phyloP scores from a whole-genome alignment of 306 rosid genomes.

The Ormosia semicastrata region DNA sequence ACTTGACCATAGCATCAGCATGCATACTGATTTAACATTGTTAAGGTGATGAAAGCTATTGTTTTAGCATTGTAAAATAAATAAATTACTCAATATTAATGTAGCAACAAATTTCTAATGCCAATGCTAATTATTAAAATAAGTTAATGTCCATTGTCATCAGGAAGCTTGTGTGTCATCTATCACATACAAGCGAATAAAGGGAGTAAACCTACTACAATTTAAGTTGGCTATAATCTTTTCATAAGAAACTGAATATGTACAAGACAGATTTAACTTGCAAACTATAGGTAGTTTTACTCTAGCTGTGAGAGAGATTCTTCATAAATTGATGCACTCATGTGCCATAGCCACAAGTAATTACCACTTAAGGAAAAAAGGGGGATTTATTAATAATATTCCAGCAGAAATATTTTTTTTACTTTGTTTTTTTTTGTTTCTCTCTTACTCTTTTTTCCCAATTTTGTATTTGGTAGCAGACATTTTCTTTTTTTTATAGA shows the following conservation, averaged over 20 bases:
- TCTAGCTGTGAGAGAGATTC: not conserved
- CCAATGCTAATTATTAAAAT: not conserved
- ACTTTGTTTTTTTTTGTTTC: not conserved
- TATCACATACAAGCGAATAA: not conserved
- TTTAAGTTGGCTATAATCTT: not conserved
- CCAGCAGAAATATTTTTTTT: not conserved
- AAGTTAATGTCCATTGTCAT: not conserved
- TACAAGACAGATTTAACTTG: not conserved
- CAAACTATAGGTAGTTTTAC: not conserved
- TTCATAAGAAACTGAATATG: not conserved
- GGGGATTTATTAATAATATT: not conserved
- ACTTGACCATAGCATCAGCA: not conserved
- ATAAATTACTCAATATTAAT: slow-evolving; percentile 2
- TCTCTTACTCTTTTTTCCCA: not conserved
- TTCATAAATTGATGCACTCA: not conserved
- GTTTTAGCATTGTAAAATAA: not conserved
- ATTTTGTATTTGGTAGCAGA: not conserved
- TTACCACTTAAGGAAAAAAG: not conserved
- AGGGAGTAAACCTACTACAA: not conserved
- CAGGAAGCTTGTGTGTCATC: not conserved
- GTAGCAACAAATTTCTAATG: not conserved
- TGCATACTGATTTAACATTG: not conserved
- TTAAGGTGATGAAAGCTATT: not conserved
- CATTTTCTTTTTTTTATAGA: no score
- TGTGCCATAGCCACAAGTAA: not conserved